Conservation (phyloP, 2,329 filamentous ascomycete species). For the Colletotrichum musicola region DNA sequence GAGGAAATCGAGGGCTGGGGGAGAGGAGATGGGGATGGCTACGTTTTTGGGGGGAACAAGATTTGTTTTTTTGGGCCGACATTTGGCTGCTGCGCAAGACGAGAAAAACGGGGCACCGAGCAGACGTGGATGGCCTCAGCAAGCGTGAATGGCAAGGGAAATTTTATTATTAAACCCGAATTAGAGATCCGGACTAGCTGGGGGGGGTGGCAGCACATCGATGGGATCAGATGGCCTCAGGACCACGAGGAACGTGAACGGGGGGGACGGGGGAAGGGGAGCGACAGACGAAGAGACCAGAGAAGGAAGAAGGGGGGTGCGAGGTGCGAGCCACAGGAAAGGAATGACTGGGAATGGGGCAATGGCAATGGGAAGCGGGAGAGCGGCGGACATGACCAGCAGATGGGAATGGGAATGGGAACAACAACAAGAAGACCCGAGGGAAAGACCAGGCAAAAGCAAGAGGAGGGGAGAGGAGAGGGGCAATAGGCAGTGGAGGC, state of each 20-base stretch:
- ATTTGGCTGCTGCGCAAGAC: conserved; percentile 51
- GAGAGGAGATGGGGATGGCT: conserved; percentile 62
- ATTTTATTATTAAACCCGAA: conserved; percentile 50
- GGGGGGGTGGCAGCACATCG: conserved; percentile 30
- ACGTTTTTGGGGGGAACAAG: conserved; percentile 61
- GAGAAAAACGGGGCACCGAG: conserved; percentile 63
- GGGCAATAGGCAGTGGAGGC: conserved; percentile 31
- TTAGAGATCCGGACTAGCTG: conserved; percentile 39
- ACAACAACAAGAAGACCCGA: conserved; percentile 41
- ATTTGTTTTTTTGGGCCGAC: conserved; percentile 56
- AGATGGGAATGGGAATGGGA: conserved; percentile 42
- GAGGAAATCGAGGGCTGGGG: conserved; percentile 45
- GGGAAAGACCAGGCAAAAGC: conserved; percentile 39
- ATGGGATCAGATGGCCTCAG: conserved; percentile 40
- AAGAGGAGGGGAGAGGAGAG: conserved; percentile 13
- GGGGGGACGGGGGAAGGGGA: conserved; percentile 9
- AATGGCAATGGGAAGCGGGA: conserved; percentile 37
- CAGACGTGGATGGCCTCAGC: conserved; percentile 39
- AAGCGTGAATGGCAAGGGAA: conserved; percentile 48
- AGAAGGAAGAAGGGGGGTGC: conserved; percentile 26
- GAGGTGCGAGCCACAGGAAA: conserved; percentile 4
- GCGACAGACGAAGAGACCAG: not conserved
- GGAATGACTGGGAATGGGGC: conserved; percentile 19
- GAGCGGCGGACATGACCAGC: conserved; percentile 26
- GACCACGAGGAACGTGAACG: conserved; percentile 41